These are phyloP conservation scores for Chrysosporium queenslandicum DNA, from an alignment of 2,329 filamentous ascomycete genomes.

Conservation along the genomic window DNA sequence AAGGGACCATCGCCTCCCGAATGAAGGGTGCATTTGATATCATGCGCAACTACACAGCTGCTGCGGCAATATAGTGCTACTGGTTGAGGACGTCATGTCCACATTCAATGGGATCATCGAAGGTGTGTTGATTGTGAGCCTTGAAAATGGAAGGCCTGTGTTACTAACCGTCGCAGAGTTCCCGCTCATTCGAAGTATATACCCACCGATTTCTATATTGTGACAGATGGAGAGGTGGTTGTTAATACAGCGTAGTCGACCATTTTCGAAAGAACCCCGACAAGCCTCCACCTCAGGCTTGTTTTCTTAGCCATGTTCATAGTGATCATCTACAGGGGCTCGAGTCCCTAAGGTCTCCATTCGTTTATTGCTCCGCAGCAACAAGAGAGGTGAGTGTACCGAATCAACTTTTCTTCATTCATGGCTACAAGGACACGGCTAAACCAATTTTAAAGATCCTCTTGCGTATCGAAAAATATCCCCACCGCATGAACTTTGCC, in stretches of 20 bases:
- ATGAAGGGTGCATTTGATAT: neutral
- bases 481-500: conserved; percentile 70
- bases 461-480: conserved; percentile 65
- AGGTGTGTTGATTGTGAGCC: conserved; percentile 17
- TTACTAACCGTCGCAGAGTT: conserved; percentile 16
- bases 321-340: conserved; percentile 79
- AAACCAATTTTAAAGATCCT: conserved; percentile 47
- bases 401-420: neutral
- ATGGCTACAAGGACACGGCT: neutral
- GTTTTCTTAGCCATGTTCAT: conserved; percentile 86
- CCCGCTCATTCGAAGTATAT: conserved; percentile 18
- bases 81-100: conserved; percentile 20
- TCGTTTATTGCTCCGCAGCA: conserved; percentile 81
- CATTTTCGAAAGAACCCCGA: conserved; percentile 57
- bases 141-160: neutral
- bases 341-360: conserved; percentile 64
- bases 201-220: neutral
- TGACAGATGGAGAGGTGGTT: neutral
- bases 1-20: neutral
- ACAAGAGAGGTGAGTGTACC: conserved; percentile 53
- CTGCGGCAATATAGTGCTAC: neutral
- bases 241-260: conserved; percentile 51
- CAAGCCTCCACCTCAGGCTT: conserved; percentile 58
- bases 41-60: neutral
- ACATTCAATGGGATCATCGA: conserved; percentile 27